phyloP scores from a whole-genome alignment of 371 early-diverging fungal genomes.

The Mycotypha africana region DNA sequence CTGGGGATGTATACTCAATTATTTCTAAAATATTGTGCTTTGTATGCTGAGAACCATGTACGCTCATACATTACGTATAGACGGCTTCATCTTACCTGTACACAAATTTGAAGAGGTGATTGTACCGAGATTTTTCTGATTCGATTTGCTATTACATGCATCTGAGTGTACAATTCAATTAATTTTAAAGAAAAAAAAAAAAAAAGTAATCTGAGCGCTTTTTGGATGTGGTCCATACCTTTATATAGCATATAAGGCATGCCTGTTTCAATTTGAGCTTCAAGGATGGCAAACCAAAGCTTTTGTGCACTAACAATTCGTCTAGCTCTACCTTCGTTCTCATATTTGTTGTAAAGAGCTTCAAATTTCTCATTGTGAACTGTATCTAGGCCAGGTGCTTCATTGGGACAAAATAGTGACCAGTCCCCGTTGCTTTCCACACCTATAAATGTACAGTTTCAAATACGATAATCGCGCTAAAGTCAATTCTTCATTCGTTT shows the following conservation, averaged over 20 bases:
- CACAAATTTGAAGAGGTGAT: constrained; percentile 87
- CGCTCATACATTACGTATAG: too few relatives aligned
- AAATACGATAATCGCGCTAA: too few relatives aligned
- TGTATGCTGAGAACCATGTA: too few relatives aligned
- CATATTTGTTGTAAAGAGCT: constrained; percentile 87
- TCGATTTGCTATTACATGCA: constrained; percentile 93
- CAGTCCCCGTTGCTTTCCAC: constrained; percentile 95
- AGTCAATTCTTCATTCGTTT: too few relatives aligned
- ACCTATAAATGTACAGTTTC: constrained; percentile 8
- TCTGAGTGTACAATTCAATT: too few relatives aligned
- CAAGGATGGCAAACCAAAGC: constrained; percentile 98
- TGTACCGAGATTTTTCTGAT: constrained; percentile 97
- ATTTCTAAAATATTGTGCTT: constrained; percentile 60
- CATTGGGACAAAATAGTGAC: constrained; percentile 97
- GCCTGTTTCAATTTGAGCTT: constrained; percentile 99
- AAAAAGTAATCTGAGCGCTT: too few relatives aligned
- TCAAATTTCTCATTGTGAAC: constrained; percentile 97
- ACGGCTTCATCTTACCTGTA: constrained; percentile 32
- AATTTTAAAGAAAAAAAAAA: too few relatives aligned
- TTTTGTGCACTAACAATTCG: constrained; percentile 94
- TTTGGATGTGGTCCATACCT: constrained; percentile 46
- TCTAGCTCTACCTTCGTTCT: constrained; percentile 80
- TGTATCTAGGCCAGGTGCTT: constrained; percentile 91
- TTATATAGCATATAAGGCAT: constrained; percentile 99
- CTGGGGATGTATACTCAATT: constrained; percentile 93